phyloP scores from a whole-genome alignment of 306 rosid genomes.

The Dryas drummondii region DNA sequence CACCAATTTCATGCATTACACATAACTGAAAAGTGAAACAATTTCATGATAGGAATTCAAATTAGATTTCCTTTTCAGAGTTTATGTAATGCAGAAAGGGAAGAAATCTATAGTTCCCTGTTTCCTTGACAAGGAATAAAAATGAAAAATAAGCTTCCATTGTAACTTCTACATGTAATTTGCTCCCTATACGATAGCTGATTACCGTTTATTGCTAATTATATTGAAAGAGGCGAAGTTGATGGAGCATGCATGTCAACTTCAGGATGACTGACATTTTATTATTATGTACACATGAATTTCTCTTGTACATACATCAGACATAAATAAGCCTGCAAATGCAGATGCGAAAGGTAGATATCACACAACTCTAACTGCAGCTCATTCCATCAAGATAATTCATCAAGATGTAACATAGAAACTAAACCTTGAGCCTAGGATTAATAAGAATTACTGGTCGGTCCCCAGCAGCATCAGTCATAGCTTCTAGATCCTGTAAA shows the following conservation, averaged over 20 bases:
- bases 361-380: not conserved
- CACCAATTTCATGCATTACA: not conserved
- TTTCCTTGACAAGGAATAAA: too few relatives aligned
- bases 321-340: not conserved
- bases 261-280: not conserved
- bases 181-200: too few relatives aligned
- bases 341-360: not conserved
- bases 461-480: slow-evolving; percentile 86
- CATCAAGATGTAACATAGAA: slow-evolving; percentile 13
- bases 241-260: not conserved
- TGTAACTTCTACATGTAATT: too few relatives aligned
- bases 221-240: not conserved
- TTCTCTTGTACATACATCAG: not conserved
- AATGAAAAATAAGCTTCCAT: too few relatives aligned
- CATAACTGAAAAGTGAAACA: not conserved
- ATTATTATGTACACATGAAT: not conserved
- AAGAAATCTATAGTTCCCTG: too few relatives aligned
- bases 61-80: too few relatives aligned
- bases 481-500: slow-evolving; percentile 79
- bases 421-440: slow-evolving; percentile 78
- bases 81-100: too few relatives aligned
- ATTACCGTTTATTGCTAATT: too few relatives aligned
- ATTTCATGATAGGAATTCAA: not conserved
- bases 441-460: slow-evolving; percentile 84
- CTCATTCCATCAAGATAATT: not conserved